Percentiles rank a stretch among this genome's conserved stretches.
phyloP scores from a whole-genome alignment of 495 filamentous ascomycete genomes.

The Annulohypoxylon nitens region DNA sequence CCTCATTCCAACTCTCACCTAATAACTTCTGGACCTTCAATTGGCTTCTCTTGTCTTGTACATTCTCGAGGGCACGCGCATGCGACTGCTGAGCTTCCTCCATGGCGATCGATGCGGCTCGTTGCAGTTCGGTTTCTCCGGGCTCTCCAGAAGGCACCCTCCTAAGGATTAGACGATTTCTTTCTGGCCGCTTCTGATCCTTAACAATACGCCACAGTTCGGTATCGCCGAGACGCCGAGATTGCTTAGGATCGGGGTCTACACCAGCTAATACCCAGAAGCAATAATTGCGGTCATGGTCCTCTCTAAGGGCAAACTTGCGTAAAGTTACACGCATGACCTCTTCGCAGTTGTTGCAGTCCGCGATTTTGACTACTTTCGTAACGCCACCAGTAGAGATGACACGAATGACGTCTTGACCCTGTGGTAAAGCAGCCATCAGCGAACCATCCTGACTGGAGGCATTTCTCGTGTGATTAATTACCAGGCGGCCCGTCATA shows the following conservation, averaged over 20 bases:
- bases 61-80: conserved; percentile 70
- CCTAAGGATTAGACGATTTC: conserved; percentile 88
- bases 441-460: conserved; percentile 83
- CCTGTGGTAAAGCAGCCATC: conserved; percentile 81
- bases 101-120: conserved; percentile 83
- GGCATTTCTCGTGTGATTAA: conserved; percentile 70
- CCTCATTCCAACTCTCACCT: conserved; percentile 85
- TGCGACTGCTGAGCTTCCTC: conserved; percentile 85
- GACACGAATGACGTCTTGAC: conserved; percentile 87
- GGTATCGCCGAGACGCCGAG: conserved; percentile 81
- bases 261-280: conserved; percentile 85
- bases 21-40: conserved; percentile 85
- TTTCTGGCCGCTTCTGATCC: conserved; percentile 79
- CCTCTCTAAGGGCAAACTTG: conserved; percentile 82
- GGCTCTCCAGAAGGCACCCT: conserved; percentile 91
- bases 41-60: conserved; percentile 74
- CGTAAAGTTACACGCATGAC: conserved; percentile 86
- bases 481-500: conserved; percentile 61
- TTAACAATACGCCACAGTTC: conserved; percentile 89
- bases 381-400: conserved; percentile 93
- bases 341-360: conserved; percentile 90
- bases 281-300: conserved; percentile 82
- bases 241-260: conserved; percentile 82
- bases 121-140: conserved; percentile 80
- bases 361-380: conserved; percentile 88